These are phyloP conservation scores for Castanopsis chinensis DNA, from an alignment of 306 rosid species.

Conservation along the genomic window DNA sequence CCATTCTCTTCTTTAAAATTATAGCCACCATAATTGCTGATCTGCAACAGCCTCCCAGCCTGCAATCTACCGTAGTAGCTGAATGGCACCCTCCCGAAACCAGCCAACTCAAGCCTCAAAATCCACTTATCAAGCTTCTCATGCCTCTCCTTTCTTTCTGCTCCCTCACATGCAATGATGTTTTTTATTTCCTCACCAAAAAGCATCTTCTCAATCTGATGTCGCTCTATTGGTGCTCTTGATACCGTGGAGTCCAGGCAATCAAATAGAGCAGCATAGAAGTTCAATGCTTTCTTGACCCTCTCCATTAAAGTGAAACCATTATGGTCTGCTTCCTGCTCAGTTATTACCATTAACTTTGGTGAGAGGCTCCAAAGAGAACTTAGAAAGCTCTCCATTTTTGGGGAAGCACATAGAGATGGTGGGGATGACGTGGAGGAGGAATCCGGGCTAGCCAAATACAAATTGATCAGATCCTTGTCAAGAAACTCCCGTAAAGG, in stretches of 20 bases:
- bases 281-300: slow-evolving; percentile 52
- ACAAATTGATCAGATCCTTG: slow-evolving; percentile 53
- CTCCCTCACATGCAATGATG: slow-evolving; percentile 82
- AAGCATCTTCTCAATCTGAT: slow-evolving; percentile 66
- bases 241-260: slow-evolving; percentile 70
- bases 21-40: slow-evolving; percentile 45
- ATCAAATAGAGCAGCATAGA: slow-evolving; percentile 70
- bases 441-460: slow-evolving; percentile 59
- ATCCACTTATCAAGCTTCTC: slow-evolving; percentile 83
- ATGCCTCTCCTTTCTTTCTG: slow-evolving; percentile 69
- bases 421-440: slow-evolving; percentile 54
- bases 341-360: slow-evolving; percentile 68
- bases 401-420: slow-evolving; percentile 61
- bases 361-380: slow-evolving; percentile 64
- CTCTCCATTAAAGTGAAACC: slow-evolving; percentile 69
- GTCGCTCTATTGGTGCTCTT: slow-evolving; percentile 58
- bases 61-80: slow-evolving; percentile 50
- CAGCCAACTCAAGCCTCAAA: slow-evolving; percentile 54
- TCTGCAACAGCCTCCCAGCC: slow-evolving; percentile 50
- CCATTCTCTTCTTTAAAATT: slow-evolving; percentile 50
- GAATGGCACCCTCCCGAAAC: slow-evolving; percentile 55
- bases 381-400: slow-evolving; percentile 65
- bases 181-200: slow-evolving; percentile 79
- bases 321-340: slow-evolving; percentile 83
- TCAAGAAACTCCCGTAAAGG: slow-evolving; percentile 76